Percentiles rank a stretch among this genome's conserved stretches.
Conservation (phyloP, 2,329 filamentous ascomycete species). For the Trichoderma polysporum region DNA sequence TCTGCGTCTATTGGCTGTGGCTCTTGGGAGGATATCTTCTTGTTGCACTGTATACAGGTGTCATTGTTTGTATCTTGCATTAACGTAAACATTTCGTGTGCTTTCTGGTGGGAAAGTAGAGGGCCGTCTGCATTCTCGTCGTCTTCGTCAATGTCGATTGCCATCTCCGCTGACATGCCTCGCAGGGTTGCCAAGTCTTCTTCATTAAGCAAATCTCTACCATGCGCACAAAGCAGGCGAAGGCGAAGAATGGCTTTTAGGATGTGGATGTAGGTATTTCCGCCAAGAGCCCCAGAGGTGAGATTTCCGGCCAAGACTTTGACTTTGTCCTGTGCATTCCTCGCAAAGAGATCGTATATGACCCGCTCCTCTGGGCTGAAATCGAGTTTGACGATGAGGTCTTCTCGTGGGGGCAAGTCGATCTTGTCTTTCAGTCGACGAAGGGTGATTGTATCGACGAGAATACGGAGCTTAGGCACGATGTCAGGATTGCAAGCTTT, state of each 20-base stretch:
- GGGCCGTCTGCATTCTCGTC: slow-evolving; percentile 63
- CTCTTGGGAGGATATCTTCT: slow-evolving; percentile 58
- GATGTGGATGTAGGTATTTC: slow-evolving; percentile 90
- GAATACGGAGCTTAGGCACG: slow-evolving; percentile 77
- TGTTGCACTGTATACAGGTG: slow-evolving; percentile 67
- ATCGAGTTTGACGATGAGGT: slow-evolving; percentile 69
- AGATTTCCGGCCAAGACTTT: slow-evolving; percentile 64
- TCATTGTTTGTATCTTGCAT: slow-evolving; percentile 81
- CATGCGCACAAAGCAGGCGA: slow-evolving; percentile 87
- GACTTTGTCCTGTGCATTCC: slow-evolving; percentile 77
- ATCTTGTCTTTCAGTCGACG: slow-evolving; percentile 91
- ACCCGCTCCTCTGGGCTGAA: slow-evolving; percentile 73
- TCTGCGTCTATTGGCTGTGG: slow-evolving; percentile 59
- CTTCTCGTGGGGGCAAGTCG: slow-evolving; percentile 71
- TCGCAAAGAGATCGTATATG: slow-evolving; percentile 82
- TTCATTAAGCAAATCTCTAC: slow-evolving; percentile 83
- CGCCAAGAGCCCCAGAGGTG: slow-evolving; percentile 67
- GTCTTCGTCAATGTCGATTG: slow-evolving; percentile 86
- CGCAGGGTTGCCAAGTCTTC: slow-evolving; percentile 79
- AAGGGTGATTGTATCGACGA: slow-evolving; percentile 93
- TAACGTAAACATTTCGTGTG: slow-evolving; percentile 81
- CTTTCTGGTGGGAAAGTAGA: slow-evolving; percentile 65
- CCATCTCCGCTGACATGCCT: slow-evolving; percentile 77
- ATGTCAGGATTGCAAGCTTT: slow-evolving; percentile 83
- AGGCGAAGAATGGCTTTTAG: slow-evolving; percentile 87